These are phyloP conservation scores for Puccinia triticina DNA, from an alignment of 1,284 basidiomycete genomes.

Conservation along the genomic window DNA sequence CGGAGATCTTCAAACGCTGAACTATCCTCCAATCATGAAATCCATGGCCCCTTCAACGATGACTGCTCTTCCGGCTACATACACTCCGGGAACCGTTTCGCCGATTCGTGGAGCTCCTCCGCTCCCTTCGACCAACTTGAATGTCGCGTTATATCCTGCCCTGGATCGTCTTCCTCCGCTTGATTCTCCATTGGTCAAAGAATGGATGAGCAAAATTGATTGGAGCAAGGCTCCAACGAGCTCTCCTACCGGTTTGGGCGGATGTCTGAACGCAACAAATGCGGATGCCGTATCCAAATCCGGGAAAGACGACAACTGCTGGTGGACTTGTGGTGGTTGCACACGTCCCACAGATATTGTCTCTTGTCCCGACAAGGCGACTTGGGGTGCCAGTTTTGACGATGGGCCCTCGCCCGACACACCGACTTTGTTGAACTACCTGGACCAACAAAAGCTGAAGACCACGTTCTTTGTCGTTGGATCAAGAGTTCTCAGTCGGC, in stretches of 20 bases:
- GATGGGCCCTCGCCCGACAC: slow-evolving; percentile 57
- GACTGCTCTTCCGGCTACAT: slow-evolving; percentile 66
- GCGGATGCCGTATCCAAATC: slow-evolving; percentile 66
- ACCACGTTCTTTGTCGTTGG: slow-evolving; percentile 93
- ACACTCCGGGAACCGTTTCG: slow-evolving; percentile 67
- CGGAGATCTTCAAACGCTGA: slow-evolving; percentile 28
- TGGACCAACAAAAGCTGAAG: slow-evolving; percentile 69
- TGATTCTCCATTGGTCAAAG: slow-evolving; percentile 71
- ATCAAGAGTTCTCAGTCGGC: slow-evolving; percentile 80
- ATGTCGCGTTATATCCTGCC: slow-evolving; percentile 67
- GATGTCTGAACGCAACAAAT: slow-evolving; percentile 67
- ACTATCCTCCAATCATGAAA: slow-evolving; percentile 32
- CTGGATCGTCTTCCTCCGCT: slow-evolving; percentile 71
- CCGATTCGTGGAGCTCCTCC: slow-evolving; percentile 69
- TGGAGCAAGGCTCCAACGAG: slow-evolving; percentile 64
- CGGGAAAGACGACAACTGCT: slow-evolving; percentile 66
- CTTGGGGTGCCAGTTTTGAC: slow-evolving; percentile 68
- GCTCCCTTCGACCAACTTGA: slow-evolving; percentile 65
- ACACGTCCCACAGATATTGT: slow-evolving; percentile 74
- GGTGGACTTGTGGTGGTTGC: slow-evolving; percentile 84
- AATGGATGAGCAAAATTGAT: slow-evolving; percentile 68
- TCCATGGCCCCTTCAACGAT: slow-evolving; percentile 64
- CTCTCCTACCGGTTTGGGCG: slow-evolving; percentile 64
- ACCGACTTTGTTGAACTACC: slow-evolving; percentile 67
- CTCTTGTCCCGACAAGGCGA: slow-evolving; percentile 74